These are phyloP conservation scores for Pholiota microspora DNA, from an alignment of 768 basidiomycete species.

Conservation along the genomic window DNA sequence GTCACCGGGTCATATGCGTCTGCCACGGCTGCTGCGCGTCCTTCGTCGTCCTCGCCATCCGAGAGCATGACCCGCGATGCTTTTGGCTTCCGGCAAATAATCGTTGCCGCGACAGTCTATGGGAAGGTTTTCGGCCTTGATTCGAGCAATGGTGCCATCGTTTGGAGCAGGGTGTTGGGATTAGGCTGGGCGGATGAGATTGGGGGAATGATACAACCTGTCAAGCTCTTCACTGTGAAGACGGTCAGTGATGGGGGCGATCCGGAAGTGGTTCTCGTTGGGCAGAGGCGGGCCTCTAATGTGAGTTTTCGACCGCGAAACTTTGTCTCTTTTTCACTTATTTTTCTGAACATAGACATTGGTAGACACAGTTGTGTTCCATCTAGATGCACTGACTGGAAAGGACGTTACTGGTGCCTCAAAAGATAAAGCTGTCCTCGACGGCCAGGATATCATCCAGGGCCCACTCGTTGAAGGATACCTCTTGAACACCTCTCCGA, in stretches of 20 bases:
- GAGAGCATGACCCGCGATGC: constrained; percentile 60
- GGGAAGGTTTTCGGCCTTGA: constrained; percentile 86
- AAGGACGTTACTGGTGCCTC: constrained; percentile 41
- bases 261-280: constrained; percentile 61
- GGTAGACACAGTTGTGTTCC: constrained; percentile 73
- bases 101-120: constrained; percentile 65
- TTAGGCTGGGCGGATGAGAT: constrained; percentile 61
- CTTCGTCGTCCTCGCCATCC: constrained; percentile 29
- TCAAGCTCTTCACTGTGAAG: constrained; percentile 58
- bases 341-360: constrained; percentile 39
- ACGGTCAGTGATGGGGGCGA: constrained; percentile 45
- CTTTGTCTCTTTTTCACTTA: background rate
- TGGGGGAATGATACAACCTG: constrained; percentile 55
- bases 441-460: constrained; percentile 60
- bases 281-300: constrained; percentile 60
- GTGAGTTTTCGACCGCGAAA: constrained; percentile 36
- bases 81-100: constrained; percentile 85
- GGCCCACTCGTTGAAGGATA: constrained; percentile 61
- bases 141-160: constrained; percentile 67
- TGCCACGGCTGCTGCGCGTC: constrained; percentile 31
- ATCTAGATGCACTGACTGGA: constrained; percentile 79
- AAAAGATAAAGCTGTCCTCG: constrained; percentile 35
- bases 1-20: constrained; percentile 65
- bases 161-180: constrained; percentile 82
- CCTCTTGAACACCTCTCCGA: constrained; percentile 43